phyloP scores from a whole-genome alignment of 495 filamentous ascomycete species.

The Talaromyces stipitatus region DNA sequence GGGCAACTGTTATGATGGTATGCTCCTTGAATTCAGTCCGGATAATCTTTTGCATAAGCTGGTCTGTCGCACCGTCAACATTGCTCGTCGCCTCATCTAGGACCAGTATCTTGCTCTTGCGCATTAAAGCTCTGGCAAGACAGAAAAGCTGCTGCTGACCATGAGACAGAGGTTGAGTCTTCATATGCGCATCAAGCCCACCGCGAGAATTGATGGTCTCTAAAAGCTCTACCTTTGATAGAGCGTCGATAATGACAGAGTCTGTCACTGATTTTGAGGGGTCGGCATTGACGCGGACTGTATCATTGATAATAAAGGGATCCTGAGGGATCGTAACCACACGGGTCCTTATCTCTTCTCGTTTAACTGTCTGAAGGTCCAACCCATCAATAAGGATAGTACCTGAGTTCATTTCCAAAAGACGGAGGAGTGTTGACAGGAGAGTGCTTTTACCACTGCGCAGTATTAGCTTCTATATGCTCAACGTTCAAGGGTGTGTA shows the following conservation, averaged over 20 bases:
- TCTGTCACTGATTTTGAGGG: constrained; percentile 23
- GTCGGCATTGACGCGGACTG: constrained; percentile 39
- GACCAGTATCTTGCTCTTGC: constrained; percentile 27
- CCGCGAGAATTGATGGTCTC: constrained; percentile 28
- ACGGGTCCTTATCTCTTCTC: constrained; percentile 19
- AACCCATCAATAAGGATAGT: constrained; percentile 39
- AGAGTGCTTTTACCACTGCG: constrained; percentile 6
- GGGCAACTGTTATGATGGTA: constrained; percentile 29
- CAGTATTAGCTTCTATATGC: too few species aligned
- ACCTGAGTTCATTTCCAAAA: constrained; percentile 25
- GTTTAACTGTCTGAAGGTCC: constrained; percentile 27
- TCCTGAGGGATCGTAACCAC: constrained; percentile 42
- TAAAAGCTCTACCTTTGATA: constrained; percentile 32
- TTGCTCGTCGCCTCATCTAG: constrained; percentile 45
- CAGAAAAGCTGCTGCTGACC: constrained; percentile 41
- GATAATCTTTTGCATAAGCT: constrained; percentile 24
- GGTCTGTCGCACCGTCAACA: constrained; percentile 24
- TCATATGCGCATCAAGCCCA: constrained; percentile 30
- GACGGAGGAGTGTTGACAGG: constrained; percentile 17
- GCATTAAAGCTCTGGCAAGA: constrained; percentile 32
- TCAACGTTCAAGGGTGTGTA: too few species aligned
- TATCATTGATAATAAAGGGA: constrained; percentile 33
- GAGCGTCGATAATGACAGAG: constrained; percentile 26
- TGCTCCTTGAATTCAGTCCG: constrained; percentile 10
- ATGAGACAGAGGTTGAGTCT: constrained; percentile 27